Evolutionary conservation across 352 stramenopile species (phyloP).

Genomic region (Phytopythium helicoides): DNA sequence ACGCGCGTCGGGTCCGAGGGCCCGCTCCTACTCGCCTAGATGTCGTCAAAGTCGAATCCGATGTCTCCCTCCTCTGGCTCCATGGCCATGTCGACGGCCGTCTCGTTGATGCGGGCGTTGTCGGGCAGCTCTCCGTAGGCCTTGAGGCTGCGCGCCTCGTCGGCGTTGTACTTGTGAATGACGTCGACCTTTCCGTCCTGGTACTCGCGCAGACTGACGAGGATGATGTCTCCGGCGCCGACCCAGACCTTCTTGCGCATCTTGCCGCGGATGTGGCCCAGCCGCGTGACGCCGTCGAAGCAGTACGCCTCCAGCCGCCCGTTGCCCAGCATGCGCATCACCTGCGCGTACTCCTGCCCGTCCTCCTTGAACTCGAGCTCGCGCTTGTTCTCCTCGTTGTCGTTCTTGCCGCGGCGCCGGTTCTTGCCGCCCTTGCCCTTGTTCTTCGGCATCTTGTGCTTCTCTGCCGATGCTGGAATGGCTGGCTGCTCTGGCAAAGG

Average conservation of each 20-base stretch:
- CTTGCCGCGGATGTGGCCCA: constrained; percentile 99
- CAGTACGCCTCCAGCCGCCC: constrained; percentile 98
- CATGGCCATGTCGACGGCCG: constrained; percentile 83
- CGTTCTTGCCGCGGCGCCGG: constrained; percentile 96
- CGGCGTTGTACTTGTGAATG: constrained; percentile 98
- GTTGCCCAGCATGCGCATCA: constrained; percentile 99
- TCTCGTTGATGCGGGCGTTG: constrained; percentile 90
- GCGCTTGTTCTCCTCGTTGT: constrained; percentile 98
- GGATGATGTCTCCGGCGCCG: constrained; percentile 98
- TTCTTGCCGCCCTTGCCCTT: constrained; percentile 99
- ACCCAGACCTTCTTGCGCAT: constrained; percentile 99
- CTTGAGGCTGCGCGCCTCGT: constrained; percentile 98
- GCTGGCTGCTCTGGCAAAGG: neutral
- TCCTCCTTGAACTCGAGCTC: constrained; percentile 99
- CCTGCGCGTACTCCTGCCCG: constrained; percentile 98
- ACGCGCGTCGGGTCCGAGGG: no score
- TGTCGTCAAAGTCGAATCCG: constrained; percentile 90
- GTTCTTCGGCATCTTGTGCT: constrained; percentile 76
- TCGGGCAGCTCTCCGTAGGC: constrained; percentile 99
- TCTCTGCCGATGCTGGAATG: neutral
- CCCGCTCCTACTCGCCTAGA: constrained; percentile 42
- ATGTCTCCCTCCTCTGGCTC: constrained; percentile 86
- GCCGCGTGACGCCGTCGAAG: constrained; percentile 97
- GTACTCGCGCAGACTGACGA: constrained; percentile 98
- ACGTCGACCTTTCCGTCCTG: constrained; percentile 99